phyloP scores from a whole-genome alignment of 2,329 filamentous ascomycete genomes.

The Metarhizium guizhouense region DNA sequence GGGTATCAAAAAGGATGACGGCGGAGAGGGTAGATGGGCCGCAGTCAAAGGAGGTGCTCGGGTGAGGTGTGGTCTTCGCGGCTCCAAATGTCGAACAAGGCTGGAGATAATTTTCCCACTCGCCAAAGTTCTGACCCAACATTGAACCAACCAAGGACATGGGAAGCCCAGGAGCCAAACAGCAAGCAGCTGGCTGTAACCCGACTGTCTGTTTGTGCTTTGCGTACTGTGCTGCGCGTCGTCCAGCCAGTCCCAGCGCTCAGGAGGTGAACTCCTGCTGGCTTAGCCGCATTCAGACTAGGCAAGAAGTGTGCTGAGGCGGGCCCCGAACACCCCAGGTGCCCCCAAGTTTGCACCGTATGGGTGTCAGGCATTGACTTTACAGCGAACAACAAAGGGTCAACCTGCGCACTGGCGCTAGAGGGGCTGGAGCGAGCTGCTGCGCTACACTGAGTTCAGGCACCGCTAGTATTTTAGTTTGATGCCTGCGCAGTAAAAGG shows the following conservation, averaged over 20 bases:
- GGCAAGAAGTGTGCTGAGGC: neutral
- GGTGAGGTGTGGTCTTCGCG: conserved; percentile 18
- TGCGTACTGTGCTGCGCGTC: neutral
- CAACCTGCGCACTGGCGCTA: no score
- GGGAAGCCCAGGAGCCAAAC: conserved; percentile 10
- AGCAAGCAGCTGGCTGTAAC: neutral
- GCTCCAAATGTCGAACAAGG: conserved; percentile 20
- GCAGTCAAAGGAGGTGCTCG: conserved; percentile 17
- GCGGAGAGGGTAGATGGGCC: conserved; percentile 16
- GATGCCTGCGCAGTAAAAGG: neutral
- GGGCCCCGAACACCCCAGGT: neutral
- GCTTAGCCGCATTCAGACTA: neutral
- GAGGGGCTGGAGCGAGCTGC: no score
- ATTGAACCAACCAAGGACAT: neutral
- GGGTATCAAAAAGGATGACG: conserved; percentile 24
- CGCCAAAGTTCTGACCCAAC: neutral
- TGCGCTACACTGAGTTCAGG: no score
- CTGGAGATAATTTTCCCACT: conserved; percentile 24
- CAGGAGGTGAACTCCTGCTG: neutral
- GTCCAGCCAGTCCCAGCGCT: neutral
- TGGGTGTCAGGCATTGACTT: no score
- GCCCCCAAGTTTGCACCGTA: no score
- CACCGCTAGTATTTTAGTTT: no score
- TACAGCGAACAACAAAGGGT: no score
- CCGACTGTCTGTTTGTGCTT: neutral